A percentile compares a stretch with the other conserved stretches of the same genome.
Conservation (phyloP, 2,329 filamentous ascomycete genomes). For the Epichloe aotearoae region DNA sequence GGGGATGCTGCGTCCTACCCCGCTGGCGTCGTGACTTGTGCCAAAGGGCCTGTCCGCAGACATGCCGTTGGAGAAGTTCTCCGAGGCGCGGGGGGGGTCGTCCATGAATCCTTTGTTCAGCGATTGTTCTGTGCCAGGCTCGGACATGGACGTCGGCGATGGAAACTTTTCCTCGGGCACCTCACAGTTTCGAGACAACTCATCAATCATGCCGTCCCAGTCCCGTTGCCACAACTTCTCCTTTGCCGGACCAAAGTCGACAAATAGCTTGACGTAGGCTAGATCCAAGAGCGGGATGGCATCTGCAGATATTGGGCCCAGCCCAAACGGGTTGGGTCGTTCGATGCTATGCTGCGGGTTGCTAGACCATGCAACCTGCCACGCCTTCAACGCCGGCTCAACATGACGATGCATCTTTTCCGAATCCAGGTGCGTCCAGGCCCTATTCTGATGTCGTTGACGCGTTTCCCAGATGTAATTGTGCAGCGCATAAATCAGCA, state of each 20-base stretch:
- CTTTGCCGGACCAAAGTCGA: slow-evolving; percentile 84
- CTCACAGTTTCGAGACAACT: slow-evolving; percentile 66
- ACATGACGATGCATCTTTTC: slow-evolving; percentile 95
- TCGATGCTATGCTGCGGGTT: slow-evolving; percentile 77
- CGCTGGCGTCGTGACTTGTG: slow-evolving; percentile 4
- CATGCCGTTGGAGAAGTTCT: slow-evolving; percentile 35
- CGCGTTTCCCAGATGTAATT: slow-evolving; percentile 98
- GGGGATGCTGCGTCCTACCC: slow-evolving; percentile 33
- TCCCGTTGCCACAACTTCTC: slow-evolving; percentile 91
- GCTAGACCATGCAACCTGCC: slow-evolving; percentile 84
- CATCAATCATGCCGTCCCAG: slow-evolving; percentile 82
- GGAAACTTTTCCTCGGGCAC: slow-evolving; percentile 54
- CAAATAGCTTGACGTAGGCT: slow-evolving; percentile 83
- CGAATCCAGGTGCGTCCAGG: slow-evolving; percentile 85
- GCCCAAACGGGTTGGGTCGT: slow-evolving; percentile 69
- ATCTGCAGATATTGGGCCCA: slow-evolving; percentile 75
- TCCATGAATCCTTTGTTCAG: slow-evolving; percentile 35
- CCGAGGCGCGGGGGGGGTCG: slow-evolving; percentile 35
- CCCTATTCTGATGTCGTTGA: slow-evolving; percentile 73
- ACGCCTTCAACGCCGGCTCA: slow-evolving; percentile 83
- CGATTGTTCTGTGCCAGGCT: slow-evolving; percentile 31
- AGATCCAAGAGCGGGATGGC: slow-evolving; percentile 83
- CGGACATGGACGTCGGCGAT: slow-evolving; percentile 38
- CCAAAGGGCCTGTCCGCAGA: slow-evolving; percentile 9
- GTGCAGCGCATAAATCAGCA: slow-evolving; percentile 87